Evolutionary conservation across 768 basidiomycete species (phyloP), one percentile per base, ranked within the genome.

Genomic region (Lentinula aciculospora): DNA sequence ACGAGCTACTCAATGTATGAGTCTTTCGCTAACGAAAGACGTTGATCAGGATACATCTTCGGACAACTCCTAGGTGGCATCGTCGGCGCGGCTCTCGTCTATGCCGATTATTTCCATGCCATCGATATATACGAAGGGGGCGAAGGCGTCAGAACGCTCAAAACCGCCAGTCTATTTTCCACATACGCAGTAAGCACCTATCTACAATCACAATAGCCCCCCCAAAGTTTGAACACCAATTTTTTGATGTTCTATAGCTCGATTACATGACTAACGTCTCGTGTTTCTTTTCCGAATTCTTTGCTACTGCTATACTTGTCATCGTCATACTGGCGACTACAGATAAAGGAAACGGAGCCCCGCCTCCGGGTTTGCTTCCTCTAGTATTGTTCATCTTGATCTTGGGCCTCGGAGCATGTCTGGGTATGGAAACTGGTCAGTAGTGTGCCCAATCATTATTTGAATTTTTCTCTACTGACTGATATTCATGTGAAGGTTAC

Each of bases 71-170:
- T 89, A 37, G 88, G 89, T 23, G 88, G 74, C 4, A 64, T 88
- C 19, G 72, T 79, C 58, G 89, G 85, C 15, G 81, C 80, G 19
- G 80, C 78, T 6, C 69, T 86, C 25, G 69, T 84, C 23, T 89
- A 88, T 65, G 86, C 77, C 5, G 84, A 84, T 66, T 89, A 87
- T 64, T 79, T 81, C 65, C 82, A 86, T 64, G 86, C 86, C 32
- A 86, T 91, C 62, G 77, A 82, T 64, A 63, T 85, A 42, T 77
- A 76, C 60, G 87, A 89, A 66, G 86, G 86, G 23, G 83, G 82
- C 3, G 57, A 68, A 17, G 67, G 72, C 42, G 66, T 82, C 25
- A 78, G 86, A 19, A 86, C 83, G 3, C 72, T 84, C 60, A 63
- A 61, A 40, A 86, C 86, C 0, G 88, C 80, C 4, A 66, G 73